Conservation (phyloP, 495 filamentous ascomycete genomes). For the Annulohypoxylon stygium region DNA sequence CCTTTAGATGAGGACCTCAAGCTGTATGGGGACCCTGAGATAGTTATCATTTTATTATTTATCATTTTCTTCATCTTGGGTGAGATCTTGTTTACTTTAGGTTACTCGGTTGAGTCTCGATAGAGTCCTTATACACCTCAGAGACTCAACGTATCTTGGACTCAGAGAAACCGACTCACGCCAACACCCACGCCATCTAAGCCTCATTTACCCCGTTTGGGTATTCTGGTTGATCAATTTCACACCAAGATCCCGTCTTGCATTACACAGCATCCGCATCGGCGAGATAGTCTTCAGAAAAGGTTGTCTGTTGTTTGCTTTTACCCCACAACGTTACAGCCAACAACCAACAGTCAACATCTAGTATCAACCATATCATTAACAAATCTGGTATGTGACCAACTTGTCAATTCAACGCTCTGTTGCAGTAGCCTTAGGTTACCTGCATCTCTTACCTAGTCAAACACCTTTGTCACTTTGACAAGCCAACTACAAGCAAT, state of each 20-base stretch:
- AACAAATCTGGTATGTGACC: constrained; percentile 22
- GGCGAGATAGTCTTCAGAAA: neutral
- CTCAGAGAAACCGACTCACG: neutral
- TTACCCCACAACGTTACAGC: constrained; percentile 16
- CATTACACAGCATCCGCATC: neutral
- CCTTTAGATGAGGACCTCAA: neutral
- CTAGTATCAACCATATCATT: constrained; percentile 7
- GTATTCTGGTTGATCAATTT: neutral
- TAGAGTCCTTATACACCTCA: neutral
- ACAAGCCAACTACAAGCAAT: constrained; percentile 10
- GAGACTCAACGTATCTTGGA: neutral
- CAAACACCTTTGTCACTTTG: constrained; percentile 20
- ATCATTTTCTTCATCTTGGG: neutral
- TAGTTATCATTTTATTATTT: neutral
- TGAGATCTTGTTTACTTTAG: neutral
- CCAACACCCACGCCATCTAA: constrained; percentile 7
- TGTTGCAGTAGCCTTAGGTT: constrained; percentile 7
- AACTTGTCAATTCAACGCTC: constrained; percentile 13
- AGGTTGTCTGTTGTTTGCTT: constrained; percentile 23
- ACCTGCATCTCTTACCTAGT: constrained; percentile 10
- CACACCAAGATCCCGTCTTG: neutral
- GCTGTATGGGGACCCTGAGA: neutral
- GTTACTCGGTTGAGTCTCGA: neutral
- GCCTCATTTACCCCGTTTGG: constrained; percentile 9
- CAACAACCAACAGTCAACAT: constrained; percentile 4